phyloP scores from a whole-genome alignment of 371 early-diverging fungal species.

The Mortierella sp. region DNA sequence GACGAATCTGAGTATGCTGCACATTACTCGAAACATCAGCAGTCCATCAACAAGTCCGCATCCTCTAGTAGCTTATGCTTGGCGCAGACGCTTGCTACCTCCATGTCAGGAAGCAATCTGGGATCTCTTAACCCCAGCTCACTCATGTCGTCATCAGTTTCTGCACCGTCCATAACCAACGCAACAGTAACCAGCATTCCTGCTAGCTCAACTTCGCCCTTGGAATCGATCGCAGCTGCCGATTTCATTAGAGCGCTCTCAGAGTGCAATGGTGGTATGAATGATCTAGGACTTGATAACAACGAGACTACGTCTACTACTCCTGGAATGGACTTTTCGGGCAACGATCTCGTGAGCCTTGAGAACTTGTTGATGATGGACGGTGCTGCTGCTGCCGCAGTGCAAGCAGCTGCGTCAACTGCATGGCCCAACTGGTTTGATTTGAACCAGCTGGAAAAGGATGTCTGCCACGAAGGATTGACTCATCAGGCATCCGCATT shows the following conservation, averaged over 20 bases:
- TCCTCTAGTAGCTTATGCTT: conserved; percentile 21
- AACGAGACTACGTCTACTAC: background rate
- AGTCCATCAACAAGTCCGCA: conserved; percentile 36
- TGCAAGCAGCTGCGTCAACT: conserved; percentile 43
- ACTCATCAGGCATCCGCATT: conserved; percentile 24
- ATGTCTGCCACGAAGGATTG: conserved; percentile 35
- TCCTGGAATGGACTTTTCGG: background rate
- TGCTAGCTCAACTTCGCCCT: conserved; percentile 1
- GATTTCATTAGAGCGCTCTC: conserved; percentile 52
- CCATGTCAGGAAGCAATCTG: conserved; percentile 21
- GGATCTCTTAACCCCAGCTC: conserved; percentile 11
- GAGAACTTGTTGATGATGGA: conserved; percentile 53
- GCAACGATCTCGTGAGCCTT: conserved; percentile 25
- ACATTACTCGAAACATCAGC: conserved; percentile 46
- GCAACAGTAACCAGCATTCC: conserved; percentile 1
- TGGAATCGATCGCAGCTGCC: conserved; percentile 27
- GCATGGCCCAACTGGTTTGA: conserved; percentile 56
- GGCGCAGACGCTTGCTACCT: conserved; percentile 26
- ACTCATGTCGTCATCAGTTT: conserved; percentile 35
- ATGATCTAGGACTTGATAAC: conserved; percentile 12
- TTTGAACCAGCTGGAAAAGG: conserved; percentile 43
- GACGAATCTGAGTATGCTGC: conserved; percentile 50
- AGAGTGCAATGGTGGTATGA: conserved; percentile 34
- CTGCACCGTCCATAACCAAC: conserved; percentile 33
- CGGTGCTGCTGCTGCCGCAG: conserved; percentile 28